A percentile compares a stretch with the other conserved stretches of the same genome.
phyloP scores from a whole-genome alignment of 2,329 filamentous ascomycete genomes.

The Xylariaceae sp. region DNA sequence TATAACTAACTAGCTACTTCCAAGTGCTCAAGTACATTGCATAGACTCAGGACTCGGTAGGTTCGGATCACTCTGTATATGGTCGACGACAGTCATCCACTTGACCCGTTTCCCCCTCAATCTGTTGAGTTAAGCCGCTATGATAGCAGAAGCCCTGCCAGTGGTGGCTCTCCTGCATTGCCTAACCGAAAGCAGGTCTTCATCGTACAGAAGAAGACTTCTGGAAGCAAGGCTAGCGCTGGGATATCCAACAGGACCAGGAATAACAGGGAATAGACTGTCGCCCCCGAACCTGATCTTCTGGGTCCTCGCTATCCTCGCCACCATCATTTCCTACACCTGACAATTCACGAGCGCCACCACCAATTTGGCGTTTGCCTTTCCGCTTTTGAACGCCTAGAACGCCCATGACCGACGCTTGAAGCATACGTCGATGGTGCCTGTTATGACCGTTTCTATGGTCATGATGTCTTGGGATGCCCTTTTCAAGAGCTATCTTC shows the following conservation, averaged over 20 bases:
- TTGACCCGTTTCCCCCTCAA: slow-evolving; percentile 41
- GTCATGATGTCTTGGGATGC: slow-evolving; percentile 56
- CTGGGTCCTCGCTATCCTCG: slow-evolving; percentile 71
- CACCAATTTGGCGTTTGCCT: slow-evolving; percentile 30
- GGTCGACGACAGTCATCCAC: slow-evolving; percentile 38
- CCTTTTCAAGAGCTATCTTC: slow-evolving; percentile 71
- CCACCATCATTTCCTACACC: slow-evolving; percentile 59
- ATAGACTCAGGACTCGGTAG: background rate
- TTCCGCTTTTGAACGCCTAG: slow-evolving; percentile 56
- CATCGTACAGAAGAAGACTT: background rate
- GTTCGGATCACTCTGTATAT: background rate
- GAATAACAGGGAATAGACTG: slow-evolving; percentile 70
- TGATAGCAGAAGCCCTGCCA: background rate
- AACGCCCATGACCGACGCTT: slow-evolving; percentile 55
- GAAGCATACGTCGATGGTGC: slow-evolving; percentile 46
- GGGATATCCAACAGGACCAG: slow-evolving; percentile 60
- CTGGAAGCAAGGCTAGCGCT: background rate
- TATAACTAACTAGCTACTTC: background rate
- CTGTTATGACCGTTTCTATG: slow-evolving; percentile 36
- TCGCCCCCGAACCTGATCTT: slow-evolving; percentile 65
- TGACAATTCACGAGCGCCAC: slow-evolving; percentile 32
- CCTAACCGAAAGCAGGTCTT: background rate
- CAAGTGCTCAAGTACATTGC: background rate
- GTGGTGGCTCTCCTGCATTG: background rate
- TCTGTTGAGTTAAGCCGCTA: slow-evolving; percentile 29